Conservation (phyloP, 2,329 filamentous ascomycete species). For the Penicillium sp. region DNA sequence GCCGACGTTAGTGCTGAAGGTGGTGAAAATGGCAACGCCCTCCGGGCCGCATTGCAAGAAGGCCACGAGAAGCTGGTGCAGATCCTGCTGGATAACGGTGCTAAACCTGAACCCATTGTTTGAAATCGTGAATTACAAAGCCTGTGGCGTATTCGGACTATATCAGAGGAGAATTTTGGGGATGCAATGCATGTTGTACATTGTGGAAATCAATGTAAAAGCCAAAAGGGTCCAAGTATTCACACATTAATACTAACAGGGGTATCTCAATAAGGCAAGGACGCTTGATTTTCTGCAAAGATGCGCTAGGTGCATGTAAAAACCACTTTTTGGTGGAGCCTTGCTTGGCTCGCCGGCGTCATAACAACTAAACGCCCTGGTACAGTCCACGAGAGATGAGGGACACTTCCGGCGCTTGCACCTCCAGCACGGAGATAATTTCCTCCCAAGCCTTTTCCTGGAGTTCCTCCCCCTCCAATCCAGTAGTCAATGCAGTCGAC, state of each 20-base stretch:
- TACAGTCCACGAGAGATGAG: conserved; percentile 3
- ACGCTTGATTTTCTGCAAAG: not conserved
- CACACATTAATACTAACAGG: not conserved
- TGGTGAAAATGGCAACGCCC: not conserved
- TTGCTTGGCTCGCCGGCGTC: not conserved
- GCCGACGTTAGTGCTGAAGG: not conserved
- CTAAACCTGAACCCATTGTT: too few relatives aligned
- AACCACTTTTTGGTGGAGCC: not conserved
- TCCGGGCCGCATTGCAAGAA: not conserved
- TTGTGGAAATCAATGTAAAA: not conserved
- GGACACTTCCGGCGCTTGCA: conserved; percentile 18
- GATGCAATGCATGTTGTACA: not conserved
- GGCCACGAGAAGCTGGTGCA: not conserved
- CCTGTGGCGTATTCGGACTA: too few relatives aligned
- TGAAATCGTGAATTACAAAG: not conserved
- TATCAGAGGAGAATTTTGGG: not conserved
- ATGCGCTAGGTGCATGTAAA: not conserved
- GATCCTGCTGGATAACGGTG: not conserved
- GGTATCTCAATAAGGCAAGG: conserved; percentile 3
- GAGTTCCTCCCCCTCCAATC: conserved; percentile 29
- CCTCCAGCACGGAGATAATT: conserved; percentile 29
- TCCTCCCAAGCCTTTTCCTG: conserved; percentile 37
- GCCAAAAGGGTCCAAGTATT: not conserved
- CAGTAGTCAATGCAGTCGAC: conserved; percentile 27
- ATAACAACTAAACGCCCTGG: not conserved